Evolutionary conservation across 2,329 filamentous ascomycete species (phyloP), one percentile per base, ranked within the genome.

Genomic region (Trichoderma semiorbis): DNA sequence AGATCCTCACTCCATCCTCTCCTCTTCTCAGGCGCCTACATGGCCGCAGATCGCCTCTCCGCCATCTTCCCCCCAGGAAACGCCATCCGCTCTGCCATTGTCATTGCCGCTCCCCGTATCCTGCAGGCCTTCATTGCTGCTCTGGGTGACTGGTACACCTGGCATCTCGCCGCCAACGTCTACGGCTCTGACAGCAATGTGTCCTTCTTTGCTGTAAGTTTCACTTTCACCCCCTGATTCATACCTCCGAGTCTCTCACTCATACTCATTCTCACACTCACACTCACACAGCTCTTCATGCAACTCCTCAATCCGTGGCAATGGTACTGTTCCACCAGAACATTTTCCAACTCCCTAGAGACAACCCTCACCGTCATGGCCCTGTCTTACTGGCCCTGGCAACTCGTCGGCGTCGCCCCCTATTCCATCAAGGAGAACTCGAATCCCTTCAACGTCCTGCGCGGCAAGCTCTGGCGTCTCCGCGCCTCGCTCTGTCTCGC

Each of bases 271-370:
- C 53, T 24, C 26, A 68, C 12, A 5, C 66, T 32, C 30, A 24
- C 26, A 32, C 30, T 14, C 12, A 5, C 5, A 36, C 64, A 83
- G 81, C 78, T 83, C 18, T 78, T 82, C 70, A 78, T 83, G 36
- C 78, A 81, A 47, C 76, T 82, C 30, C 77, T 79, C 70, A 82
- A 76, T 69, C 80, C 96, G 7, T 99, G 96, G 94, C 94, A 98
- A 80, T 98, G 93, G 93, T 98, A 96, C 82, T 96, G 92, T 82
- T 96, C 94, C 1, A 95, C 94, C 0, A 89, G 96, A 61, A 97
- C 96, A 1, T 92, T 99, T 78, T 98, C 95, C 69, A 99, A 99
- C 82, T 96, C 91, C 67, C 84, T 98, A 5, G 96, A 99, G 84
- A 94, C 92, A n/a, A 93, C 92, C 0, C 83, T 99, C 75, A 98